Evolutionary conservation across 768 basidiomycete genomes (phyloP).

Genomic region (Mycena epipterygia): DNA sequence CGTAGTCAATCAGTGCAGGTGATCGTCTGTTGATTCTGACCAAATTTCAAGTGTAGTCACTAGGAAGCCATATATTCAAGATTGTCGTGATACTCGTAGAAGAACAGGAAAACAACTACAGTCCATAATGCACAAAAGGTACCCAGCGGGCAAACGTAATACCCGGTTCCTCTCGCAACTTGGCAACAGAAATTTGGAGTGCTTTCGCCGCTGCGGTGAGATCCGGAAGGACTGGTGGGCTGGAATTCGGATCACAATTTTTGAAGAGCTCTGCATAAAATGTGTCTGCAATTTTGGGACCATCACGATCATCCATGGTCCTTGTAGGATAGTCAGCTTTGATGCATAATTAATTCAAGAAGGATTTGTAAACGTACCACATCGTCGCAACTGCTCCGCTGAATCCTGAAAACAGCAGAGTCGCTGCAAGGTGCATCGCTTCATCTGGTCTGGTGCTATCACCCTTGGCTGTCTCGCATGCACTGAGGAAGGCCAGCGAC

Average conservation of each 20-base stretch:
- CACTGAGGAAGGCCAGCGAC: conserved; percentile 46
- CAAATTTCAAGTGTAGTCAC: too few relatives aligned
- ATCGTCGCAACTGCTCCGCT: conserved; percentile 35
- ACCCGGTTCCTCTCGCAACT: background rate
- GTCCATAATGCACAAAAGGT: background rate
- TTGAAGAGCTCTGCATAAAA: conserved; percentile 1
- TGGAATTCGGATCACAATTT: background rate
- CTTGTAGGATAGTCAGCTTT: background rate
- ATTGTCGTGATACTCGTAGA: too few relatives aligned
- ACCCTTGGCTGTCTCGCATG: too few relatives aligned
- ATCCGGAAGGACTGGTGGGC: background rate
- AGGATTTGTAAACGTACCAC: conserved; percentile 28
- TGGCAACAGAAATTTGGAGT: background rate
- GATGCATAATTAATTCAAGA: background rate
- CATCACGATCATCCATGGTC: too few relatives aligned
- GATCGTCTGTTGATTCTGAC: too few relatives aligned
- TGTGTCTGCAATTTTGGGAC: background rate
- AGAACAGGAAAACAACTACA: background rate
- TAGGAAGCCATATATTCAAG: too few relatives aligned
- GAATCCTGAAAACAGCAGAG: conserved; percentile 35
- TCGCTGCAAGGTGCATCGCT: conserved; percentile 41
- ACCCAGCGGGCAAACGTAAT: background rate
- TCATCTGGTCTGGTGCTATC: conserved; percentile 41
- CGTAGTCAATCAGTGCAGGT: too few relatives aligned
- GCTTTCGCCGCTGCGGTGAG: background rate